A percentile compares a stretch with the other conserved stretches of the same genome.
phyloP scores from a whole-genome alignment of 495 filamentous ascomycete genomes.

The Platismatia glauca region DNA sequence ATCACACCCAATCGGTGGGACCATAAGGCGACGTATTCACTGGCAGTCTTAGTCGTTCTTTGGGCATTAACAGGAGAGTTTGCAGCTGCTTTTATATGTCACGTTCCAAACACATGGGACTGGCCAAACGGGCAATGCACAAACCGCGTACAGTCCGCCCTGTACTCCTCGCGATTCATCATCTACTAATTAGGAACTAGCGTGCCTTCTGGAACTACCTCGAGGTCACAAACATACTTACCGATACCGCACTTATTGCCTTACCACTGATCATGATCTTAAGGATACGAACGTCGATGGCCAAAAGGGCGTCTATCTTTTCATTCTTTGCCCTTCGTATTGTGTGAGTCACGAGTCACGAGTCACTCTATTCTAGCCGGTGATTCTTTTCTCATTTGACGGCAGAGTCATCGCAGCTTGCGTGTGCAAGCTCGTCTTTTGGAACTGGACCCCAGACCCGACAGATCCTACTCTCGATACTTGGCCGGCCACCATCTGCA shows the following conservation, averaged over 20 bases:
- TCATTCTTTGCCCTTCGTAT: constrained; percentile 32
- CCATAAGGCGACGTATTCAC: not conserved
- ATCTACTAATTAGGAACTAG: not conserved
- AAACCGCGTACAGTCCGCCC: not conserved
- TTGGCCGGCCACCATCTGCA: constrained; percentile 29
- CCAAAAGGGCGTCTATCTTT: constrained; percentile 28
- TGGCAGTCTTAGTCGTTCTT: not conserved
- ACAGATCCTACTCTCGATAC: constrained; percentile 24
- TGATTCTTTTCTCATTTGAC: not conserved
- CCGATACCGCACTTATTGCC: constrained; percentile 33
- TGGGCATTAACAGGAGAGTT: constrained; percentile 6
- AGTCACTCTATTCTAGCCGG: constrained; percentile 14
- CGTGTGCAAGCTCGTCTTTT: constrained; percentile 29
- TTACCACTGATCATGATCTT: constrained; percentile 34
- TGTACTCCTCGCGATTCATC: not conserved
- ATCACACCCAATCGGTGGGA: constrained; percentile 2
- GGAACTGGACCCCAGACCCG: constrained; percentile 18
- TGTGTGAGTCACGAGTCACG: constrained; percentile 30
- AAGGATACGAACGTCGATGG: constrained; percentile 28
- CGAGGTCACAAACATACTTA: constrained; percentile 35
- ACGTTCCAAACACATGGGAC: constrained; percentile 3
- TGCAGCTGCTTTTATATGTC: constrained; percentile 3
- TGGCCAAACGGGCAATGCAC: constrained; percentile 2
- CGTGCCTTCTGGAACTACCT: constrained; percentile 32
- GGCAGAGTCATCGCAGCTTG: constrained; percentile 30